A percentile compares a stretch with the other conserved stretches of the same genome.
Evolutionary conservation across 2,329 filamentous ascomycete genomes (phyloP).

Genomic region (Bimuria novae-zelandiae): DNA sequence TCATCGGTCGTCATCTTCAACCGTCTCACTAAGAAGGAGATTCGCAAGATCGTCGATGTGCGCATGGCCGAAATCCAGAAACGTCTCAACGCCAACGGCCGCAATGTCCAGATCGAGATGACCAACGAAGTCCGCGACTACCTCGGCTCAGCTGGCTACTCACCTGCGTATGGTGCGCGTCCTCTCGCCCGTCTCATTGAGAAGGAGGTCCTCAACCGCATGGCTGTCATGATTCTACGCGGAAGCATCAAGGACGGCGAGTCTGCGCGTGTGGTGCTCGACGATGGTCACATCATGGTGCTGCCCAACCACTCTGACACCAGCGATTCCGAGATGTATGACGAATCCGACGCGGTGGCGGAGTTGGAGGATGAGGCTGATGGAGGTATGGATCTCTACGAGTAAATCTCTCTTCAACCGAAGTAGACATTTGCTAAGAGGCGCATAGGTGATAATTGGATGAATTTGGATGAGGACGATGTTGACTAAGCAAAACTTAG

Average conservation of each 20-base stretch:
- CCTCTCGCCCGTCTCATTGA: constrained; percentile 90
- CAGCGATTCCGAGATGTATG: constrained; percentile 73
- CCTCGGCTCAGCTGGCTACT: constrained; percentile 88
- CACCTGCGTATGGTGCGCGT: constrained; percentile 90
- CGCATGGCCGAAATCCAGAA: constrained; percentile 88
- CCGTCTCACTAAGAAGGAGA: constrained; percentile 85
- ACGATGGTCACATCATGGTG: constrained; percentile 79
- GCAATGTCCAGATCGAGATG: constrained; percentile 84
- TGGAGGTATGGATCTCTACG: constrained; percentile 67
- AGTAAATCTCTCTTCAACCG: constrained; percentile 53
- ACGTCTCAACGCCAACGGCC: constrained; percentile 80
- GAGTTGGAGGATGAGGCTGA: constrained; percentile 63
- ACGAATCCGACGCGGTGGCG: constrained; percentile 74
- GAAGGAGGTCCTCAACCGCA: constrained; percentile 91
- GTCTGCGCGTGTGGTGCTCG: constrained; percentile 75
- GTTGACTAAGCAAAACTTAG: constrained; percentile 3
- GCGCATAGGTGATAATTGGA: constrained; percentile 4
- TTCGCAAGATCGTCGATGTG: constrained; percentile 93
- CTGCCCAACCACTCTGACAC: constrained; percentile 79
- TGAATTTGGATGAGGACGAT: constrained; percentile 3
- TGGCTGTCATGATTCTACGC: constrained; percentile 88
- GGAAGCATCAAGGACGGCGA: constrained; percentile 87
- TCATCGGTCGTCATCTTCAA: constrained; percentile 98
- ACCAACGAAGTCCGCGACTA: constrained; percentile 89
- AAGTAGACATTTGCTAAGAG: constrained; percentile 1